Conservation (phyloP, 2,329 filamentous ascomycete genomes). For the Diaporthe vexans region DNA sequence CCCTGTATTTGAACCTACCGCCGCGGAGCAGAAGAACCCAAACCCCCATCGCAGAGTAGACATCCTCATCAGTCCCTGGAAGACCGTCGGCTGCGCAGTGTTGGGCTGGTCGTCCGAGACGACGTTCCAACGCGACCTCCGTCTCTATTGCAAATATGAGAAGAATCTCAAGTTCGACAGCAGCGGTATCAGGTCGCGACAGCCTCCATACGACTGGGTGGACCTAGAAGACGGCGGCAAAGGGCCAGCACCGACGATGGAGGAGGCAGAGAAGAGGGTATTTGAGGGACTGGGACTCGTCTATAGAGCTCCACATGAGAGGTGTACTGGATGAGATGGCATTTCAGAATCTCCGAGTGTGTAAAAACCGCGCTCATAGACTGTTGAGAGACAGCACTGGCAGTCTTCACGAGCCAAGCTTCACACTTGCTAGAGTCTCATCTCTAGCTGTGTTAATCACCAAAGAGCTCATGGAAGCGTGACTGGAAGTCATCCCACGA, state of each 20-base stretch:
- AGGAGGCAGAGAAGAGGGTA: conserved; percentile 83
- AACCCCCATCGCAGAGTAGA: conserved; percentile 89
- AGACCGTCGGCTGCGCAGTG: conserved; percentile 88
- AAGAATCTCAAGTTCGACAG: conserved; percentile 90
- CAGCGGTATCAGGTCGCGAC: conserved; percentile 81
- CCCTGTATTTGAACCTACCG: conserved; percentile 61
- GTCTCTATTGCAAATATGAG: conserved; percentile 81
- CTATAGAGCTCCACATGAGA: conserved; percentile 75
- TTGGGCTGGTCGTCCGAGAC: conserved; percentile 91
- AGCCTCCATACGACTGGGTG: conserved; percentile 67
- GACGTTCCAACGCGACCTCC: conserved; percentile 89
- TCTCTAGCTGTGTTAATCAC: too few species aligned
- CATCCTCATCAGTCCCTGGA: conserved; percentile 92
- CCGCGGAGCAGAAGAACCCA: conserved; percentile 68
- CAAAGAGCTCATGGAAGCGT: too few species aligned
- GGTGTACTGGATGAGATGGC: conserved; percentile 72
- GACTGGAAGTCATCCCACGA: too few species aligned
- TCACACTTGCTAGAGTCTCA: background rate
- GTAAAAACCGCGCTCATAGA: too few species aligned
- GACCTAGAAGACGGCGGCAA: conserved; percentile 73
- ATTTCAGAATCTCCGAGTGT: background rate
- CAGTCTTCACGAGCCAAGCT: background rate
- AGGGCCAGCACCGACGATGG: conserved; percentile 70
- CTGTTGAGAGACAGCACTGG: too few species aligned
- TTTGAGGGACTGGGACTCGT: conserved; percentile 82